These are phyloP conservation scores for Rutstroemia sp. DNA, from an alignment of 2,329 filamentous ascomycete genomes.

Conservation along the genomic window DNA sequence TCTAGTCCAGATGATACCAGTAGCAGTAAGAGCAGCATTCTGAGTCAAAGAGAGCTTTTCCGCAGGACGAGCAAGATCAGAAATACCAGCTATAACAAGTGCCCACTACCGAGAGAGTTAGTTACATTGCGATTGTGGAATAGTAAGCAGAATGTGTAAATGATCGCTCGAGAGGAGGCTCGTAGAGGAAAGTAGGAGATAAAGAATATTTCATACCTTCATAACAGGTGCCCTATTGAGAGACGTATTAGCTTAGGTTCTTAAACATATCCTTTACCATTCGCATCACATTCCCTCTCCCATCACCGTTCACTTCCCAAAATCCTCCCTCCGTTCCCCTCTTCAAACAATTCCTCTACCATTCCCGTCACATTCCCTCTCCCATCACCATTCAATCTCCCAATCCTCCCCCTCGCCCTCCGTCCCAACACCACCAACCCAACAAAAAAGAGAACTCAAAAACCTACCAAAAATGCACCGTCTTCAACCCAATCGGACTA, in stretches of 20 bases:
- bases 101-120: slow-evolving; percentile 52
- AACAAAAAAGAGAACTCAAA: neutral
- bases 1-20: slow-evolving; percentile 93
- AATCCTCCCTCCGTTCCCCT: neutral
- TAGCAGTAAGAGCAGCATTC: slow-evolving; percentile 83
- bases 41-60: slow-evolving; percentile 90
- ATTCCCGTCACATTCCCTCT: slow-evolving; percentile 4
- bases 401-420: neutral
- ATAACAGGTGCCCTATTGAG: slow-evolving; percentile 76
- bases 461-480: slow-evolving; percentile 91
- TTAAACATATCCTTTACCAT: neutral
- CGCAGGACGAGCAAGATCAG: slow-evolving; percentile 84
- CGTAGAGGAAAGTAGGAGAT: neutral
- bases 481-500: slow-evolving; percentile 77
- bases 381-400: neutral
- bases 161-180: neutral
- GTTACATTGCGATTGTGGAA: neutral
- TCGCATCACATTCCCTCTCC: slow-evolving; percentile 1
- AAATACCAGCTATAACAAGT: slow-evolving; percentile 84
- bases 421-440: neutral
- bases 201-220: slow-evolving; percentile 47
- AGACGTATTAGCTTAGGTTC: no score
- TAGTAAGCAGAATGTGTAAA: neutral
- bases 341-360: neutral
- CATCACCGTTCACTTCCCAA: neutral